Conservation (phyloP, 2,329 filamentous ascomycete genomes). For the Colletotrichum orbiculare region DNA sequence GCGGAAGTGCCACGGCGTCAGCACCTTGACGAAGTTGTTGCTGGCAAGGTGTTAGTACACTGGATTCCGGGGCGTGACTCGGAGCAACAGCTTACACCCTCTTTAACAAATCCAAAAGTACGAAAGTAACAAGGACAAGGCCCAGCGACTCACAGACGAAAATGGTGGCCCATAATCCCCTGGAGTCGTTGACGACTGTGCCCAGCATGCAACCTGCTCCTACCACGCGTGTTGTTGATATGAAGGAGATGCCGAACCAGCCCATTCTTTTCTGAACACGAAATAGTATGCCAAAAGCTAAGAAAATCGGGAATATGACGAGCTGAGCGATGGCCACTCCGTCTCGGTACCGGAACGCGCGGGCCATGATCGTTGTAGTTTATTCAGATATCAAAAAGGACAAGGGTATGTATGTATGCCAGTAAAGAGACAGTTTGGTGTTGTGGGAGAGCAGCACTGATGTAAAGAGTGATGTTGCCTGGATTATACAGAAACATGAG, state of each 20-base stretch:
- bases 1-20: conserved; percentile 34
- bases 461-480: no score
- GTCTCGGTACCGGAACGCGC: conserved; percentile 25
- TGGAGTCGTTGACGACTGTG: conserved; percentile 34
- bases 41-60: neutral
- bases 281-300: conserved; percentile 18
- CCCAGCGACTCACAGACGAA: conserved; percentile 40
- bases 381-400: neutral
- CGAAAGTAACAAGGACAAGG: conserved; percentile 35
- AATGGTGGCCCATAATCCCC: conserved; percentile 37
- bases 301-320: conserved; percentile 5
- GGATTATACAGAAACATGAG: neutral
- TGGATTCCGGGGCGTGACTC: neutral
- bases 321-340: conserved; percentile 33
- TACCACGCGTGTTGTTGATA: conserved; percentile 39
- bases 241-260: conserved; percentile 31
- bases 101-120: conserved; percentile 31
- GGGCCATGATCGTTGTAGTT: neutral
- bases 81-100: conserved; percentile 28
- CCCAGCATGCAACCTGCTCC: conserved; percentile 39
- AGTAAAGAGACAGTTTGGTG: neutral
- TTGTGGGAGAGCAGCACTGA: neutral
- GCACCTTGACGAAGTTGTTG: conserved; percentile 21
- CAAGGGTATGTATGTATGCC: neutral
- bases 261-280: conserved; percentile 17